Evolutionary conservation across 768 basidiomycete species (phyloP), one percentile per base, ranked within the genome.

Genomic region (Obba rivulosa): DNA sequence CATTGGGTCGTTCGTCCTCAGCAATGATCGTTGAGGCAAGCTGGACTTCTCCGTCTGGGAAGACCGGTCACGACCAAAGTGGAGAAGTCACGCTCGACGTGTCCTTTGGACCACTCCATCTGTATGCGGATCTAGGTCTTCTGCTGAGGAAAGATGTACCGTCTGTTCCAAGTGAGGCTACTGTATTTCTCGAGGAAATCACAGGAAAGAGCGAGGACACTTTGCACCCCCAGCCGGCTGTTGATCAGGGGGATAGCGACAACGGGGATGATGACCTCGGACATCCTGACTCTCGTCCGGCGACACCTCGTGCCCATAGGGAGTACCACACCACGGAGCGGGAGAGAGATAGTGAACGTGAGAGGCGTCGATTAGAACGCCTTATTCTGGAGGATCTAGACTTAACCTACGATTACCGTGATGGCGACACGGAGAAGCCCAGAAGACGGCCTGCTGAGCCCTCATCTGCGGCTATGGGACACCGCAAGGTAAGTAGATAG

Each of bases 41-140:
- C 31, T 49, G 48, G 11, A 48, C 24, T 43, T 0, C 7, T 24
- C 46, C 16, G 1, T 39, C 41, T 10, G 36, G 39, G 10, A 11
- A 20, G 8, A 45, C 25, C 8, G 34, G 37, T 22, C 39, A 23
- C 14, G 43, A 39, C 4, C 22, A 2, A 13, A 4, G 31, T 23
- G 45, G 13, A 35, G 38, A 46, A 7, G 24, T 64, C 34, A 58
- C 69, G 4, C 43, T 80, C 25, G 68, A 75, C 23, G 57, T 79
- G n/a, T 59, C 61, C n/a, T 42, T 79, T 8, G 69, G 70, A 9
- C 85, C 92, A 9, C 56, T 94, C 9, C 91, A 92, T 58, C 36
- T 87, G n/a, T 89, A 91, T 58, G 44, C 88, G 22, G 90, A 94
- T 61, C 67, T 90, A 40, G 75, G 66, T 28, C 61, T 69, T 46